Evolutionary conservation across 305 asterid species (phyloP).

Genomic region (Plantago coronopus): DNA sequence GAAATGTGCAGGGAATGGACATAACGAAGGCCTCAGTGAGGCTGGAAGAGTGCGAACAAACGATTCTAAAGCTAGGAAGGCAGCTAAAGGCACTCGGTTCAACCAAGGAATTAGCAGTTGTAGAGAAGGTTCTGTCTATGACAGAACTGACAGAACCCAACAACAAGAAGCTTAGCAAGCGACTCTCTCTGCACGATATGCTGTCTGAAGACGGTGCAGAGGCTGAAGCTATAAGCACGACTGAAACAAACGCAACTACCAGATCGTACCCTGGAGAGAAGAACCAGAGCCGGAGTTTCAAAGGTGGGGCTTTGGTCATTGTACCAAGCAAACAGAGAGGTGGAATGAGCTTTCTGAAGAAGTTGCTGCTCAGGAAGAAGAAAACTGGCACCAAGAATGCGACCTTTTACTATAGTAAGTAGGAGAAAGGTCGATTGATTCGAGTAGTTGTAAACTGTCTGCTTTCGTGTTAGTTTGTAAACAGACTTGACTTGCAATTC

Average conservation of each 20-base stretch:
- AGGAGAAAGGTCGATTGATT: background rate
- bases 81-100: constrained; percentile 62
- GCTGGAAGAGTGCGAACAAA: constrained; percentile 76
- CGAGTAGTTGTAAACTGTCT: background rate
- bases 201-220: constrained; percentile 45
- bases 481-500: too few relatives aligned
- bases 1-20: constrained; percentile 66
- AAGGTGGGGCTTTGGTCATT: constrained; percentile 43
- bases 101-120: constrained; percentile 39
- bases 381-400: constrained; percentile 38
- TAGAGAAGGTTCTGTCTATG: constrained; percentile 33
- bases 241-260: constrained; percentile 14
- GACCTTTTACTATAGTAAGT: constrained; percentile 38
- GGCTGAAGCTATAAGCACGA: constrained; percentile 29
- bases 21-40: constrained; percentile 68
- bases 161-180: constrained; percentile 35
- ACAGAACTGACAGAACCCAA: constrained; percentile 32
- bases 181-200: constrained; percentile 62
- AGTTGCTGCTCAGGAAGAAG: constrained; percentile 60
- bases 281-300: constrained; percentile 21
- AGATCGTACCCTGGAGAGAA: constrained; percentile 20
- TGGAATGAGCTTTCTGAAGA: constrained; percentile 51
- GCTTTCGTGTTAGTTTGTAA: too few relatives aligned
- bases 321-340: constrained; percentile 52
- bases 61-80: constrained; percentile 65